Percentiles rank a stretch among this genome's conserved stretches.
Conservation (phyloP, 768 basidiomycete species). For the Mycena vitilis region DNA sequence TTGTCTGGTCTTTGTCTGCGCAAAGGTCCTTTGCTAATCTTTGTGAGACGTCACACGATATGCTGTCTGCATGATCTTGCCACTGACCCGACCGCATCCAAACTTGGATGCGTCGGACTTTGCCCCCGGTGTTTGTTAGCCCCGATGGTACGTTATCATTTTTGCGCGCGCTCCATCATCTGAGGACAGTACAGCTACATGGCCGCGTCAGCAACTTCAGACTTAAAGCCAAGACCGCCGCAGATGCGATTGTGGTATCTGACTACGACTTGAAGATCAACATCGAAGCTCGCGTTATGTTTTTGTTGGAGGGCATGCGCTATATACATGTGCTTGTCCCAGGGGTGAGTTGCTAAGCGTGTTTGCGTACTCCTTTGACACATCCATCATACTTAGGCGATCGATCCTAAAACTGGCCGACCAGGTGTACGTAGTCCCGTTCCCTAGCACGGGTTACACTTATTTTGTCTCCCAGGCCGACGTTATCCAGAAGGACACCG, state of each 20-base stretch:
- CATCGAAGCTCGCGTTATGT: not conserved
- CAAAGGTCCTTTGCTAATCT: no score
- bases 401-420: not conserved
- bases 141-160: not conserved
- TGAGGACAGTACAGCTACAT: slow-evolving; percentile 1
- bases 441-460: not conserved
- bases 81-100: no score
- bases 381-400: not conserved
- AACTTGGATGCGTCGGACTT: no score
- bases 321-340: not conserved
- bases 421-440: not conserved
- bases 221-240: not conserved
- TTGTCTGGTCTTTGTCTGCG: no score
- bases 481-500: not conserved
- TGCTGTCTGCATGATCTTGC: no score
- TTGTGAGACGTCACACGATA: no score
- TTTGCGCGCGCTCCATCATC: not conserved
- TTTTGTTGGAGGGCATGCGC: not conserved
- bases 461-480: not conserved
- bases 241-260: not conserved
- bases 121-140: not conserved
- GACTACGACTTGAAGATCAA: not conserved
- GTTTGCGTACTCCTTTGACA: not conserved
- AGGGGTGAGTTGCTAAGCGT: not conserved
- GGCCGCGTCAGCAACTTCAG: slow-evolving; percentile 1